These are phyloP conservation scores for Chlamydomonas sphaeroides DNA, from an alignment of 139 green algal genomes.

Conservation along the genomic window DNA sequence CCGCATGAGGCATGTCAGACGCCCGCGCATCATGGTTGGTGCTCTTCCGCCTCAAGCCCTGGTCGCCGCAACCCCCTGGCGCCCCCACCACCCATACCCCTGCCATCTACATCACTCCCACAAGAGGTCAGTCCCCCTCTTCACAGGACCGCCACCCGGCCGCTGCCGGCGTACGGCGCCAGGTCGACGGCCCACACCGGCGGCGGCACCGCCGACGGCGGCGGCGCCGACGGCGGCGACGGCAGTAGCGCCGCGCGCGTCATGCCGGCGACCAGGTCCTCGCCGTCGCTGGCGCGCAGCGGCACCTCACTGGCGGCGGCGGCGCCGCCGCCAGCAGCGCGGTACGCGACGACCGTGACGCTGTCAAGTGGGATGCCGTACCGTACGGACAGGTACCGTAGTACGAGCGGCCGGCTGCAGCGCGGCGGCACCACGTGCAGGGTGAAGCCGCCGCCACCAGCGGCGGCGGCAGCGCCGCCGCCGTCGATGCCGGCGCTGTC, in stretches of 20 bases:
- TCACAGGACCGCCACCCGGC: slow-evolving; percentile 10
- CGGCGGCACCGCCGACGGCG: neutral
- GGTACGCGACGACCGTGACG: slow-evolving; percentile 57
- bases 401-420: slow-evolving; percentile 74
- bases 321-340: neutral
- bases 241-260: slow-evolving; percentile 59
- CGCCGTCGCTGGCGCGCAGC: slow-evolving; percentile 50
- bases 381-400: slow-evolving; percentile 75
- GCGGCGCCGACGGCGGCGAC: neutral
- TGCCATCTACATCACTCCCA: too few relatives aligned
- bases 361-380: slow-evolving; percentile 53
- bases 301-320: neutral
- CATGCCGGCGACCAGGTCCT: slow-evolving; percentile 67
- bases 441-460: neutral
- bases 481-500: neutral
- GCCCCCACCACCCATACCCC: too few relatives aligned
- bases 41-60: too few relatives aligned
- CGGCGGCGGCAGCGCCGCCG: neutral
- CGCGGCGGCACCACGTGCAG: slow-evolving; percentile 89
- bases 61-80: too few relatives aligned
- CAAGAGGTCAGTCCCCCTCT: too few relatives aligned
- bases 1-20: too few relatives aligned
- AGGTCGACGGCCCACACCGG: slow-evolving; percentile 15
- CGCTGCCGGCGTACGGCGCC: neutral
- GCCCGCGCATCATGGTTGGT: too few relatives aligned